Conservation (phyloP, 2,329 filamentous ascomycete genomes). For the Colletotrichum sp. region DNA sequence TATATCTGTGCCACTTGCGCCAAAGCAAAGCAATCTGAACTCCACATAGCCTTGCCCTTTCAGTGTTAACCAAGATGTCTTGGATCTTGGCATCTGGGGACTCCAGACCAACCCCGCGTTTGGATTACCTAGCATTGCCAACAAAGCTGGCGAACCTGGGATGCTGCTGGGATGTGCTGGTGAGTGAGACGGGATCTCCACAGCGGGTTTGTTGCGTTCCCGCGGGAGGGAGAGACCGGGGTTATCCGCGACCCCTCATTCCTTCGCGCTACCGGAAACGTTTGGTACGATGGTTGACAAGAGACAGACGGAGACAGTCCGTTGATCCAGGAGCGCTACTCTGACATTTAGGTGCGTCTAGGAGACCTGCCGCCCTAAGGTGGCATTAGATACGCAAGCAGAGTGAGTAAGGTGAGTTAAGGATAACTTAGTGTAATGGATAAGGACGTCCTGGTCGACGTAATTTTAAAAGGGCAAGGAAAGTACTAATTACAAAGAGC, state of each 20-base stretch:
- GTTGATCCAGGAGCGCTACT: background rate
- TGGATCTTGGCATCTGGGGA: slow-evolving; percentile 12
- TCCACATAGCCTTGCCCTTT: background rate
- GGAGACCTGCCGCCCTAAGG: background rate
- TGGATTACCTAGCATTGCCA: background rate
- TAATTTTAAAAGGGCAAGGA: background rate
- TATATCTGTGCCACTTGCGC: background rate
- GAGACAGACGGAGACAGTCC: background rate
- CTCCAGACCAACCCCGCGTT: slow-evolving; percentile 15
- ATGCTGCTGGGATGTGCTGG: background rate
- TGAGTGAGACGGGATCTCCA: background rate
- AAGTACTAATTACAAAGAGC: background rate
- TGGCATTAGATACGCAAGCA: background rate
- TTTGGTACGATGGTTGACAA: background rate
- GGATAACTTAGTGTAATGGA: background rate
- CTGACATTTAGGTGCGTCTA: background rate
- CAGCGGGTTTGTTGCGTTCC: background rate
- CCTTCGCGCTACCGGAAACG: background rate
- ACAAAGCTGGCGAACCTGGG: background rate
- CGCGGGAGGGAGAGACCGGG: background rate
- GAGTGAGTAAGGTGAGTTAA: background rate
- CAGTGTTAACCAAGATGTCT: background rate
- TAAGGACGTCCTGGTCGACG: background rate
- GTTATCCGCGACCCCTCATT: background rate
- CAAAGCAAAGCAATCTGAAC: background rate